Base-by-base conservation (phyloP, 2,329 filamentous ascomycete genomes). In the Colletotrichum theobromicola region DNA sequence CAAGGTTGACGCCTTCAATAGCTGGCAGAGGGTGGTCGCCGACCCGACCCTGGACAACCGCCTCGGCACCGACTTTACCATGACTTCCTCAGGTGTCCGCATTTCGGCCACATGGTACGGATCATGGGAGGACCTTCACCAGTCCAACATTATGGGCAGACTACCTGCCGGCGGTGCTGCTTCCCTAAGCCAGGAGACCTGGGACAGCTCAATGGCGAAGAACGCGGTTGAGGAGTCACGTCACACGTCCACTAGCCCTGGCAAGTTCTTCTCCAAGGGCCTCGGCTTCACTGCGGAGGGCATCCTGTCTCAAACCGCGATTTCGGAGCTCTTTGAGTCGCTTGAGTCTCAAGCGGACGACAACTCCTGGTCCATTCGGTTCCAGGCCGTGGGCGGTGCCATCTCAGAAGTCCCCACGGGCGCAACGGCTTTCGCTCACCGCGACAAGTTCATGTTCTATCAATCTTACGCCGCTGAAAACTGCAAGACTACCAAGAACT, bases 41-140 rank as follows among this genome's bases (percentile, higher is more conserved):
- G 85, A 90, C 73, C 86, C 87, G 2, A 79, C 81, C 5, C 84
- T 91, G 3, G 87, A 88, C 68, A 85, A 87, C 32, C 86, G 88
- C 35, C 88, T 91, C 68, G 85, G 87, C 8, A 86, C 84, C 7
- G 84, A 88, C 67, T 85, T 90, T 55, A 82, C 87, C n/a, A 78
- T 90, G 69, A 82, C 85, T 42, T 83, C 86, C 46, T 78, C 85
- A 2, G 87, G 88, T 4, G 84, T 85, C 69, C 79, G 89, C 62
- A 87, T 91, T 71, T 86, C 86, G 0, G 89, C 87, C 3, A 89
- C 86, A 2, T 91, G 87, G 77, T 90, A 89, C 76, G 90, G 90
- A 10, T 85, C 86, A 1, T 80, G 85, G 63, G 84, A 81, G 2
- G 89, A 91, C 77, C 91, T 86, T 78, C 76, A 86, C 4, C 84